A percentile compares a stretch with the other conserved stretches of the same genome.
Conservation (phyloP, 345 rosid species). For the Camelina neglecta region DNA sequence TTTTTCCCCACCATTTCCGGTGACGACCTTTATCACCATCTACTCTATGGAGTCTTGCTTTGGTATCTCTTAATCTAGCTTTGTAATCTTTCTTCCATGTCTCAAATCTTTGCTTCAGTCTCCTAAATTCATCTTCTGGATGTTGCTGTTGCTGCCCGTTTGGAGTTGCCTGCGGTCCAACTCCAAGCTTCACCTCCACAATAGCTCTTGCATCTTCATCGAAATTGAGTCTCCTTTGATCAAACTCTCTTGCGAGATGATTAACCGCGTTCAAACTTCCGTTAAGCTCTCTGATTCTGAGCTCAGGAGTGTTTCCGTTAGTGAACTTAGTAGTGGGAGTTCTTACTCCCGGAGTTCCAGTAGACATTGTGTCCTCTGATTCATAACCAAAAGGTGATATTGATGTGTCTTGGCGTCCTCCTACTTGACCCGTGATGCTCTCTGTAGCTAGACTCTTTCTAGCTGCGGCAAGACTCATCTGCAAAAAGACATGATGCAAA, state of each 20-base stretch:
- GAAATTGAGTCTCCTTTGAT: conserved; percentile 65
- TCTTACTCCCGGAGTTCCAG: conserved; percentile 69
- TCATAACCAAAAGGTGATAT: conserved; percentile 66
- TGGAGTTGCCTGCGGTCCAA: conserved; percentile 45
- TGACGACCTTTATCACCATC: conserved; percentile 59
- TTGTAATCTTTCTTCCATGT: conserved; percentile 92
- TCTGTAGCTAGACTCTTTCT: conserved; percentile 73
- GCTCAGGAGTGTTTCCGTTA: conserved; percentile 48
- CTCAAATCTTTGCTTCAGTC: conserved; percentile 69
- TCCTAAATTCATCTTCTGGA: conserved; percentile 67
- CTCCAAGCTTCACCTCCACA: conserved; percentile 50
- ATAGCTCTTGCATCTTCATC: conserved; percentile 68
- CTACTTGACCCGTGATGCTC: conserved; percentile 51
- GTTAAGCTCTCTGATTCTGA: conserved; percentile 59
- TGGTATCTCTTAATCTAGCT: conserved; percentile 68
- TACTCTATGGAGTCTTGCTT: conserved; percentile 65
- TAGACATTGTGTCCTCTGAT: conserved; percentile 67
- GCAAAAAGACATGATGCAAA: conserved; percentile 31
- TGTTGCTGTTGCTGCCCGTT: conserved; percentile 42
- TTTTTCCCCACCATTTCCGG: conserved; percentile 90
- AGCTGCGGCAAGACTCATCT: conserved; percentile 86
- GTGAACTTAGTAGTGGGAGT: conserved; percentile 54
- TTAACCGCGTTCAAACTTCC: conserved; percentile 58
- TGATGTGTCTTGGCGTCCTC: conserved; percentile 58
- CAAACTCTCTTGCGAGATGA: conserved; percentile 76